Percentiles rank a stretch among this genome's conserved stretches.
Conservation (phyloP, 2,329 filamentous ascomycete species). For the Penicillium polonicum region DNA sequence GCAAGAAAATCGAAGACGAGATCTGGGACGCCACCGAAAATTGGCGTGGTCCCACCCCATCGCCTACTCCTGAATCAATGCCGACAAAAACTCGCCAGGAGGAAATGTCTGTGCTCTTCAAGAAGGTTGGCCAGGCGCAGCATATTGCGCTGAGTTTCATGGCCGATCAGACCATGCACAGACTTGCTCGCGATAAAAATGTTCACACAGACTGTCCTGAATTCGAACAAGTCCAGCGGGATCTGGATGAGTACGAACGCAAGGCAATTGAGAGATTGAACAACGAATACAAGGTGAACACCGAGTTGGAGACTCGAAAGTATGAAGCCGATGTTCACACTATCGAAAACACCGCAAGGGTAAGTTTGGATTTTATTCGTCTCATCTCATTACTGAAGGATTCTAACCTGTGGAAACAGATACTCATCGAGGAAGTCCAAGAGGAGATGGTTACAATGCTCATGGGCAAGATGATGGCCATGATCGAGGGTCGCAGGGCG, state of each 20-base stretch:
- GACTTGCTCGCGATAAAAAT: conserved; percentile 42
- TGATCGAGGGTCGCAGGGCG: conserved; percentile 18
- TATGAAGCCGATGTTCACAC: conserved; percentile 33
- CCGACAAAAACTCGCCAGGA: conserved; percentile 43
- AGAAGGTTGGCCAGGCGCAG: conserved; percentile 43
- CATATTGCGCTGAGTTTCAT: conserved; percentile 41
- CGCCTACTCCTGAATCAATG: conserved; percentile 38
- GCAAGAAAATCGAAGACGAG: conserved; percentile 26
- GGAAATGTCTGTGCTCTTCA: conserved; percentile 44
- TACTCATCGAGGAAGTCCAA: conserved; percentile 13
- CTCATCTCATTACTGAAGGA: background rate
- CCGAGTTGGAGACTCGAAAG: conserved; percentile 31
- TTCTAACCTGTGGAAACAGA: conserved; percentile 11
- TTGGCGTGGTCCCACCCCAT: conserved; percentile 35
- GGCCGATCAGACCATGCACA: conserved; percentile 40
- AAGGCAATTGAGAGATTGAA: conserved; percentile 29
- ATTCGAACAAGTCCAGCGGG: conserved; percentile 36
- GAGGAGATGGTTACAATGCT: conserved; percentile 21
- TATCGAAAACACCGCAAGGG: conserved; percentile 37
- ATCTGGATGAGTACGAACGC: conserved; percentile 30
- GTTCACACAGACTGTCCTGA: conserved; percentile 42
- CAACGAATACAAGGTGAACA: conserved; percentile 35
- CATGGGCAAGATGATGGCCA: conserved; percentile 22
- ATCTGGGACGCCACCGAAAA: conserved; percentile 31
- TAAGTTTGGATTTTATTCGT: conserved; percentile 14